Base-by-base conservation (phyloP, 371 early-diverging fungal species). In the Mucor lusitanicus region DNA sequence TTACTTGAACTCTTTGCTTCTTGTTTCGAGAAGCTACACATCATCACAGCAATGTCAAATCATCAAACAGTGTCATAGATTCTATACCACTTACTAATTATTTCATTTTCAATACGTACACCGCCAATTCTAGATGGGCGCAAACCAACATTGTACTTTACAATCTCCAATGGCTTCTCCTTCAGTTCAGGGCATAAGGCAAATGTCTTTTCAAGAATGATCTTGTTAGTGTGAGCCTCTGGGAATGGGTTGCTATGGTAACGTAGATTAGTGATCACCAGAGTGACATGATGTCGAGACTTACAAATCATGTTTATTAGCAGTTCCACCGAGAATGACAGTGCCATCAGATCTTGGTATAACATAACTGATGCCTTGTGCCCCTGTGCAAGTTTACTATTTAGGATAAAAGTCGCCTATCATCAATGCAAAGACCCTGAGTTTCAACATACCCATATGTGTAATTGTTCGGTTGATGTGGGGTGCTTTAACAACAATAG, bases 341-440 rank as follows among this genome's bases (percentile, higher is more conserved):
- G 87, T 85, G 0, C 93, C 94, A 71, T 91, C 88, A 15, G 88
- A 81, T 19, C 94, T 83, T 13, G 95, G 94, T 60, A 95, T 95
- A 15, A 93, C 71, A 76, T 95, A 95, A 30, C 85, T 88, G 37
- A 88, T 76, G 27, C 78, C 55, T 64, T 75, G 61, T 3, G 33
- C 17, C 27, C 61, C 61, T 61, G 6, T 44, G 25, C 1, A 32
- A 35, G 6, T n/a, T 15, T 32, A 42, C 33, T 30, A 39, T 58
- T 55, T 19, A 33, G 11, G n/a, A 66, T 1, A 55, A 21, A 63
- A 37, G 58, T 50, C 25, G 50, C 25, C 50, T 50, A 50, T 53
- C 53, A 53, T 53, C 9, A 23, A n/a, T 1, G 17, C 13, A n/a
- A n/a, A 7, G 28, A 7, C n/a, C 17, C n/a, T 55, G 32, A 13